Evolutionary conservation across 768 basidiomycete species (phyloP), one percentile per base, ranked within the genome.

Genomic region (Lactifluus piperatus): DNA sequence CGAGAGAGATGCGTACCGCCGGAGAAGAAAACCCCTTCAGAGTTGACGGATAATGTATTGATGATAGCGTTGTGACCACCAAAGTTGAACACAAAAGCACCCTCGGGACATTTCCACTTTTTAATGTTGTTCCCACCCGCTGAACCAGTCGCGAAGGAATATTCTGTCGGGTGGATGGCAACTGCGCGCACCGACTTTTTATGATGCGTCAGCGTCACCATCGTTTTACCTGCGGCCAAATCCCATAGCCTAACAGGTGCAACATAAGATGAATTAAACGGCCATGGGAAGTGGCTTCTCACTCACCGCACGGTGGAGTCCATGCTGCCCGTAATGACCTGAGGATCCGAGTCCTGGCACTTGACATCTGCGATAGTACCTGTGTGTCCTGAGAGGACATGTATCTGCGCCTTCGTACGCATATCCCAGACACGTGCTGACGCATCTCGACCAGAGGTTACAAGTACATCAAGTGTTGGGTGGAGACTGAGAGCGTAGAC

Each of bases 61-160:
- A 99, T 91, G 73, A 98, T 97, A 2, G 94, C 91, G 62, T 97
- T 93, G 71, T 98, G 97, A 0, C 97, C 97, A 45, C 83, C 77
- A 71, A 98, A 97, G 74, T 97, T 99, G 79, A 89, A 91, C 3
- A 98, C 95, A 64, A 99, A 98, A 2, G 83, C 72, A 47, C 97
- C 97, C 63, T 97, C 92, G 5, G 97, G 97, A 66, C 93, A 97
- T 67, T 95, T 97, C 95, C 95, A 99, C 71, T 98, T 98, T 70
- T 99, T 99, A 76, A 99, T 97, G 72, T 98, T 98, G 77, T 97
- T 97, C 0, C 94, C 97, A n/a, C 97, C 97, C 0, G 95, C 90
- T 26, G 91, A 94, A 50, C 90, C 97, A 3, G 87, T 88, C 2
- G 94, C 97, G 68, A 99, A 99, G 32, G 88, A 89, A 76, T 94